phyloP scores from a whole-genome alignment of 2,329 filamentous ascomycete species.

The Phaeosphaeria sp. region DNA sequence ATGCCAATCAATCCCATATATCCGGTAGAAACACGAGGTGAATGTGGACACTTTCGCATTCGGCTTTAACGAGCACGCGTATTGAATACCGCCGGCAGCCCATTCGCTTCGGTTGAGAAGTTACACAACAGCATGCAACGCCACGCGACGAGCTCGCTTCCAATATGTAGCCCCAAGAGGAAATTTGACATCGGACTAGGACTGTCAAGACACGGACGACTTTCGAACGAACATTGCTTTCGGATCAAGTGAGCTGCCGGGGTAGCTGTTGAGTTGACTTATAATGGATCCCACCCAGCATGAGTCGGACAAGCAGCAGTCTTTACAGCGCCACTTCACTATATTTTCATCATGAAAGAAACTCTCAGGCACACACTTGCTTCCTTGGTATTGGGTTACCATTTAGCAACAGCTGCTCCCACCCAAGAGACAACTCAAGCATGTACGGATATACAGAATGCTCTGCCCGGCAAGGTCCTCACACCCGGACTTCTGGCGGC shows the following conservation, averaged over 20 bases:
- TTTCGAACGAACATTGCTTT: background rate
- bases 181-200: background rate
- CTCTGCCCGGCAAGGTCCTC: slow-evolving; percentile 26
- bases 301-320: no score
- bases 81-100: background rate
- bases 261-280: background rate
- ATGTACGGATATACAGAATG: slow-evolving; percentile 24
- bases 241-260: background rate
- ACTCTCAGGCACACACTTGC: slow-evolving; percentile 4
- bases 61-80: background rate
- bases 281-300: background rate
- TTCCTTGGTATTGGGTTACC: slow-evolving; percentile 13
- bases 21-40: background rate
- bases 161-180: no score
- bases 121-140: background rate
- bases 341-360: slow-evolving; percentile 8
- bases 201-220: background rate
- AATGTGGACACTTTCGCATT: background rate
- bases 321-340: background rate
- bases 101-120: background rate
- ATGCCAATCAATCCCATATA: background rate
- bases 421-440: slow-evolving; percentile 22
- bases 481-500: slow-evolving; percentile 21
- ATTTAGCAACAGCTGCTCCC: slow-evolving; percentile 13
- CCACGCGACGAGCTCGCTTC: background rate